Evolutionary conservation across 768 basidiomycete genomes (phyloP).

Genomic region (Russula dissimulans): DNA sequence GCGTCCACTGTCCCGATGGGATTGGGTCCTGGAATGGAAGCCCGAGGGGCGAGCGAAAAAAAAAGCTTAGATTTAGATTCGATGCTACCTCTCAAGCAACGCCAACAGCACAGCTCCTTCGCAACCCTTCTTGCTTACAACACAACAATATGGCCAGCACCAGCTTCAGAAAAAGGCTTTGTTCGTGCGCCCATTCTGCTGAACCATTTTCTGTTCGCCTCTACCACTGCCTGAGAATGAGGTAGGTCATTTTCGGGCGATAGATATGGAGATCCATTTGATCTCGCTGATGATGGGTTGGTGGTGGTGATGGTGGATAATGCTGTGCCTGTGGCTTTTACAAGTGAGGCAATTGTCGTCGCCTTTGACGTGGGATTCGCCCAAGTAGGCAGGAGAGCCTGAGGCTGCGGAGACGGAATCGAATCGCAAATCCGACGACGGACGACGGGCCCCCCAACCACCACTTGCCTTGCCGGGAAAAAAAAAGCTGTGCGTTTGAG

Average conservation of each 20-base stretch:
- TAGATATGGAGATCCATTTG: background rate
- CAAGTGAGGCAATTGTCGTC: background rate
- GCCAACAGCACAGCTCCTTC: no score
- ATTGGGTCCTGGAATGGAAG: background rate
- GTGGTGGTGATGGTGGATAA: background rate
- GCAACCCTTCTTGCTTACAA: no score
- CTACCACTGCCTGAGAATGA: background rate
- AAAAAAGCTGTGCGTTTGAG: background rate
- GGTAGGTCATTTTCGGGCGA: background rate
- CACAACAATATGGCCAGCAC: no score
- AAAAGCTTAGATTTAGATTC: background rate
- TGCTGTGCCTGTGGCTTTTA: background rate
- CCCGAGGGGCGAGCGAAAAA: no score
- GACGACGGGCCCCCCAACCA: background rate
- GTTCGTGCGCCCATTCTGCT: background rate
- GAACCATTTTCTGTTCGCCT: background rate
- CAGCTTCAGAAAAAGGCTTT: background rate
- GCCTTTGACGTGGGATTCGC: background rate
- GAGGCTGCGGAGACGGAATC: no score
- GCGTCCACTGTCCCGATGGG: no score
- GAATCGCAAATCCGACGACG: background rate
- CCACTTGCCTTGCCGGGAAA: background rate
- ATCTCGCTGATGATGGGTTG: background rate
- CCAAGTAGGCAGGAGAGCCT: no score
- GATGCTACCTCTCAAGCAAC: background rate